Conservation (phyloP, 805 yeast species). For the Kluyveromyces nonfermentans region DNA sequence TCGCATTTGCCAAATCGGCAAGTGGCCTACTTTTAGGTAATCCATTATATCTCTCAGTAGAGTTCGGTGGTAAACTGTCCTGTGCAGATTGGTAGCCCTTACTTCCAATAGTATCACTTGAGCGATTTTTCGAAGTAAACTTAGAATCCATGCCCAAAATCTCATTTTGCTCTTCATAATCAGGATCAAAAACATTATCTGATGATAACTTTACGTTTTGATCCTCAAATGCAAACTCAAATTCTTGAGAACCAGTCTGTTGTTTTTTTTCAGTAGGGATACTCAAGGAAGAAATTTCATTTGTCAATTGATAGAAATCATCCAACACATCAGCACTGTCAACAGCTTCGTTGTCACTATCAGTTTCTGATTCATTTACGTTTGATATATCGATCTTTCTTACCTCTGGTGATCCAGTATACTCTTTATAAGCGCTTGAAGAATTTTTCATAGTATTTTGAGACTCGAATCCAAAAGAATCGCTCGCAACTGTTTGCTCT, state of each 20-base stretch:
- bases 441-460: constrained; percentile 1
- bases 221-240: constrained; percentile 5
- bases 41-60: not conserved
- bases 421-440: constrained; percentile 21
- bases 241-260: constrained; percentile 7
- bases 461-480: not conserved
- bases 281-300: constrained; percentile 8
- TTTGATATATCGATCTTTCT: constrained; percentile 19
- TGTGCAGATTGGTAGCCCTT: not conserved
- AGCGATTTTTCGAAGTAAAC: constrained; percentile 16
- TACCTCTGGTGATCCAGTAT: constrained; percentile 15
- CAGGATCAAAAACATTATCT: constrained; percentile 25
- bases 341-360: constrained; percentile 18
- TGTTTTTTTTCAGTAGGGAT: not conserved
- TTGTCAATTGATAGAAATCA: constrained; percentile 13
- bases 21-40: not conserved
- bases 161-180: constrained; percentile 23
- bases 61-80: not conserved
- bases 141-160: constrained; percentile 25
- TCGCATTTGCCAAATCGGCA: not conserved
- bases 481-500: not conserved
- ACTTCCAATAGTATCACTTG: constrained; percentile 1
- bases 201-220: constrained; percentile 11
- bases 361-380: constrained; percentile 16
- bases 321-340: constrained; percentile 11